These are phyloP conservation scores for Astrothelium macrocarpum DNA, from an alignment of 495 filamentous ascomycete species.

Conservation along the genomic window DNA sequence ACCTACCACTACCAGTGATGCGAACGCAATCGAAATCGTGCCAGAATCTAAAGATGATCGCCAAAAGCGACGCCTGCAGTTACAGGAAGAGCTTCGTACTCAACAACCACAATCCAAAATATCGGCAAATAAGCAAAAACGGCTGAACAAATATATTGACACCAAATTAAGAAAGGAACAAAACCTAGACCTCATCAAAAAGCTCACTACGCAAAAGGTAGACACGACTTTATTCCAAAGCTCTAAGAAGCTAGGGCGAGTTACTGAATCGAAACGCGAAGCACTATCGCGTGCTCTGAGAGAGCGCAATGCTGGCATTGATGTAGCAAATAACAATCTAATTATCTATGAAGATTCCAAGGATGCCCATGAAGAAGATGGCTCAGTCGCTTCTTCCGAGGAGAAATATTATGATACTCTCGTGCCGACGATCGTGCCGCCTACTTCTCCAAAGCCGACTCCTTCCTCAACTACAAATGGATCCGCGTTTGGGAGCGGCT, in stretches of 20 bases:
- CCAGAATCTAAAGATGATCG: constrained; percentile 56
- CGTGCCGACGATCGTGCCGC: constrained; percentile 16
- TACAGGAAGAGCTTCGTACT: constrained; percentile 52
- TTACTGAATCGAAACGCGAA: constrained; percentile 56
- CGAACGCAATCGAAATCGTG: constrained; percentile 62
- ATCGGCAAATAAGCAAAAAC: constrained; percentile 84
- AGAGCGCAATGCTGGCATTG: constrained; percentile 51
- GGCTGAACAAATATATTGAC: constrained; percentile 95
- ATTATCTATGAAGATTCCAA: constrained; percentile 36
- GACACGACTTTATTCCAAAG: constrained; percentile 74
- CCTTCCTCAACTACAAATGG: not conserved
- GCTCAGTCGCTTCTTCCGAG: constrained; percentile 5
- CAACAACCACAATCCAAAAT: constrained; percentile 52
- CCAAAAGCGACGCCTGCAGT: constrained; percentile 56
- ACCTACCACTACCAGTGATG: constrained; percentile 42
- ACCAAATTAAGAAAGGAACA: constrained; percentile 93
- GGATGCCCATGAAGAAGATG: constrained; percentile 15
- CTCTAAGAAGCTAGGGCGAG: constrained; percentile 61
- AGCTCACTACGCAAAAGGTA: constrained; percentile 64
- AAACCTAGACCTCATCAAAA: constrained; percentile 72
- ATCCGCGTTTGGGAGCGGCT: constrained; percentile 57
- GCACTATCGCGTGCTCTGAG: constrained; percentile 47
- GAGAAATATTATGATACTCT: constrained; percentile 9
- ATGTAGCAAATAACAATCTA: constrained; percentile 36
- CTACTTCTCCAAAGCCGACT: constrained; percentile 10